phyloP scores from a whole-genome alignment of 129 eudicot genomes.

The Arctium minus region DNA sequence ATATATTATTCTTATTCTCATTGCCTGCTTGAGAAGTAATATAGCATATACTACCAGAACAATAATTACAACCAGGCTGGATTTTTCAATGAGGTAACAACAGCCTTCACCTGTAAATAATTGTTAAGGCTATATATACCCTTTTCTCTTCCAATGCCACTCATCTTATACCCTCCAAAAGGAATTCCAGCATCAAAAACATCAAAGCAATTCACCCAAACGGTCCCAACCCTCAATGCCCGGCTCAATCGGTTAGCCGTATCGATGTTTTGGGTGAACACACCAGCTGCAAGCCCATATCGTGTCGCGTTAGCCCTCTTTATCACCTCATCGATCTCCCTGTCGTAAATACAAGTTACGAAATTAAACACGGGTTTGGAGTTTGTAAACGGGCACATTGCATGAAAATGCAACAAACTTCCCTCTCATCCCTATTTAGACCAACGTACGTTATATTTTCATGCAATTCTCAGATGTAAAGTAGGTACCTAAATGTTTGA shows the following conservation, averaged over 20 bases:
- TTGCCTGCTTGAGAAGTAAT: background rate
- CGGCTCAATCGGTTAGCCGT: slow-evolving; percentile 66
- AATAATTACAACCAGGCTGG: slow-evolving; percentile 65
- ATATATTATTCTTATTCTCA: background rate
- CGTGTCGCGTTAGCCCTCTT: slow-evolving; percentile 59
- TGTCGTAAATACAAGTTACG: slow-evolving; percentile 4
- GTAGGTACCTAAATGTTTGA: too few relatives aligned
- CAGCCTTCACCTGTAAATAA: slow-evolving; percentile 81
- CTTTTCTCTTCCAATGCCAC: slow-evolving; percentile 83
- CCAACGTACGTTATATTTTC: too few relatives aligned
- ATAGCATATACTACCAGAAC: background rate
- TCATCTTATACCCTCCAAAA: slow-evolving; percentile 88
- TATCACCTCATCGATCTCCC: slow-evolving; percentile 68
- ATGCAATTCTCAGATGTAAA: too few relatives aligned
- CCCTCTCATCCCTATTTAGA: too few relatives aligned
- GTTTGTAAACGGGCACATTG: background rate
- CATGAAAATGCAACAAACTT: too few relatives aligned
- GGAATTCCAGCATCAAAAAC: slow-evolving; percentile 86
- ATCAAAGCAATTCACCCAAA: slow-evolving; percentile 78
- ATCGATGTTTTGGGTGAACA: slow-evolving; percentile 62
- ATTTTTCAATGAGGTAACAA: slow-evolving; percentile 59
- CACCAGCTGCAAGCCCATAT: slow-evolving; percentile 91
- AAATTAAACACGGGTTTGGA: background rate
- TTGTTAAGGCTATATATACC: slow-evolving; percentile 72
- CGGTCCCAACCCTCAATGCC: slow-evolving; percentile 68